Evolutionary conservation across 306 rosid genomes (phyloP), one percentile per base, ranked within the genome.

Genomic region (Canavalia ensiformis): DNA sequence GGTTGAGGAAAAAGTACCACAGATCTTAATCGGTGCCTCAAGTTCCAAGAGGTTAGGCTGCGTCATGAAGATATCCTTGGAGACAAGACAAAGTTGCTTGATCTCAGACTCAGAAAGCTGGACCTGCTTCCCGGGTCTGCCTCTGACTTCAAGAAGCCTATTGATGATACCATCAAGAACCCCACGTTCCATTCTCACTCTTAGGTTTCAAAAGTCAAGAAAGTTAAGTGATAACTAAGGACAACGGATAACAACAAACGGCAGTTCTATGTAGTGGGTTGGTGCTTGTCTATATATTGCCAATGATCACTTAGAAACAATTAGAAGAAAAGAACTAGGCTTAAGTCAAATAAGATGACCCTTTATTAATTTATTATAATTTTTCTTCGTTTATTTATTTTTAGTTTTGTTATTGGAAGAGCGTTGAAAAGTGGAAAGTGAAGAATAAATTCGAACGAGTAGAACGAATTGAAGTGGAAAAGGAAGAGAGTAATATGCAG

Each of bases 41-140:
- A 95, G 91, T 84, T 92, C 95, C 88, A 92, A 87, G 33, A 95
- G 92, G 84, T 86, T 92, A 0, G 98, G 97, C 77, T 95, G 97
- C 82, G 81, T 92, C 81, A 86, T 55, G 88, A 95, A 95, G 68
- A 91, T 88, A 37, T 78, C 87, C 74, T 45, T 88, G 8, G 99
- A 95, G 5, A 85, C 89, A 49, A 82, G 6, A 85, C 97, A 95
- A 64, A 95, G 97, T 87, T 92, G 90, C 66, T 82, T 87, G 59
- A 92, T 95, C 69, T 92, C 97, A 2, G 88, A 2, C 86, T 95
- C 99, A 45, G 88, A 86, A 81, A 92, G 89, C 86, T 86, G 91
- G 11, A 90, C 89, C 87, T 84, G 90, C 83, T 89, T 92, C 75
- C 95, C 99, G 0, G 94, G 92, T 77, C 76, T 88, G 13, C 71